Conservation (phyloP, 805 yeast genomes). For the Kazachstania viticola region DNA sequence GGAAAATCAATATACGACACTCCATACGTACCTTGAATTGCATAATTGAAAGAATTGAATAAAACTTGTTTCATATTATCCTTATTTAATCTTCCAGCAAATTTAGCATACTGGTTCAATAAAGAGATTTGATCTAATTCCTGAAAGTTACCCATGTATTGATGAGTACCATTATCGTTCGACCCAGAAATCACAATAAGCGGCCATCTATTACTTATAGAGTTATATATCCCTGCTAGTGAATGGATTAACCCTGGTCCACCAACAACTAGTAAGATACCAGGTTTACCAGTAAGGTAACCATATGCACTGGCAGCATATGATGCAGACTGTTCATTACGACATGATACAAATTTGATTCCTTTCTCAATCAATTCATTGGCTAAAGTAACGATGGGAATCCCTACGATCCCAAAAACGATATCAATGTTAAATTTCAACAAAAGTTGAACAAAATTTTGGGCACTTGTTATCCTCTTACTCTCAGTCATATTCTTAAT, state of each 20-base stretch:
- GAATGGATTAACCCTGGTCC: constrained; percentile 69
- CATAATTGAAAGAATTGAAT: constrained; percentile 14
- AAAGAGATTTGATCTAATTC: constrained; percentile 54
- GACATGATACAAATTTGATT: constrained; percentile 45
- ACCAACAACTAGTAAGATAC: constrained; percentile 59
- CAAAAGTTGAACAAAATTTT: constrained; percentile 36
- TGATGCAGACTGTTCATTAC: constrained; percentile 67
- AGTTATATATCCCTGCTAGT: constrained; percentile 52
- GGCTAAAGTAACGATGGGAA: constrained; percentile 63
- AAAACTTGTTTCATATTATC: constrained; percentile 10
- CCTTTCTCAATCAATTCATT: constrained; percentile 45
- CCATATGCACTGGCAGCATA: constrained; percentile 69
- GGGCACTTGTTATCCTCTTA: constrained; percentile 1
- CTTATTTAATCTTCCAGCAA: constrained; percentile 29
- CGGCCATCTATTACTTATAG: constrained; percentile 55
- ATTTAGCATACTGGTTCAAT: constrained; percentile 38
- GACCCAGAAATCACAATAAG: constrained; percentile 55
- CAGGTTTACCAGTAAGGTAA: constrained; percentile 51
- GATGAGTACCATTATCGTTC: constrained; percentile 33
- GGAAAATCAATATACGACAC: constrained; percentile 55
- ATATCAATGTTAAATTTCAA: constrained; percentile 39
- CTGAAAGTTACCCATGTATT: constrained; percentile 55
- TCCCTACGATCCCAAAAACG: constrained; percentile 65
- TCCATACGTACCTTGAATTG: constrained; percentile 42
- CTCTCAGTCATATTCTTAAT: no score